Evolutionary conservation across 495 filamentous ascomycete genomes (phyloP).

Genomic region (Poronia punctata): DNA sequence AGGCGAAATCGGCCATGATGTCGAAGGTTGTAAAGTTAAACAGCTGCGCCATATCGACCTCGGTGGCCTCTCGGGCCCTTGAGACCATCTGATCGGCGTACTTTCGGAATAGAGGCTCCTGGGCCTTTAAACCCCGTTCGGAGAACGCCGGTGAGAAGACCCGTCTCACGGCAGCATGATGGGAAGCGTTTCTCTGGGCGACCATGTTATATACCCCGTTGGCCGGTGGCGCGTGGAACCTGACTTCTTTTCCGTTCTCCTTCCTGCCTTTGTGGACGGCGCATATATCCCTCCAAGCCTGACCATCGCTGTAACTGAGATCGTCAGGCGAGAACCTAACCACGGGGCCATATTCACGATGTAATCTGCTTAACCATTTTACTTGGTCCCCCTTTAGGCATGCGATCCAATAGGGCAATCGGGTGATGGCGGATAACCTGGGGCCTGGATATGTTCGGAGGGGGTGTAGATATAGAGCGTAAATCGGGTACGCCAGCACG

Average conservation of each 20-base stretch:
- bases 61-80: not conserved
- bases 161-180: constrained; percentile 25
- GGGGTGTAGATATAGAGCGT: constrained; percentile 11
- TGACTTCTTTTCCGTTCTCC: constrained; percentile 12
- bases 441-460: constrained; percentile 11
- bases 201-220: constrained; percentile 9
- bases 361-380: constrained; percentile 19
- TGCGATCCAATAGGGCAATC: constrained; percentile 14
- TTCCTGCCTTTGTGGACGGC: constrained; percentile 15
- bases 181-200: constrained; percentile 1
- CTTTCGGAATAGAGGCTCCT: constrained; percentile 35
- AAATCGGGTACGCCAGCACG: constrained; percentile 10
- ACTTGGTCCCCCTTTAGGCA: constrained; percentile 10
- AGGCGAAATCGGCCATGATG: constrained; percentile 42
- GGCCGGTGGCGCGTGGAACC: constrained; percentile 6
- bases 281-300: constrained; percentile 47
- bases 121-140: constrained; percentile 33
- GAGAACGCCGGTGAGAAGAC: constrained; percentile 43
- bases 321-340: constrained; percentile 36
- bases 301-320: constrained; percentile 32
- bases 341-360: constrained; percentile 36
- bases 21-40: constrained; percentile 39
- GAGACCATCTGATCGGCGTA: constrained; percentile 37
- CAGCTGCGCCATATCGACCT: constrained; percentile 30
- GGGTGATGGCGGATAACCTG: not conserved